Base-by-base conservation (phyloP, 495 filamentous ascomycete species). In the Penicillium angulare region DNA sequence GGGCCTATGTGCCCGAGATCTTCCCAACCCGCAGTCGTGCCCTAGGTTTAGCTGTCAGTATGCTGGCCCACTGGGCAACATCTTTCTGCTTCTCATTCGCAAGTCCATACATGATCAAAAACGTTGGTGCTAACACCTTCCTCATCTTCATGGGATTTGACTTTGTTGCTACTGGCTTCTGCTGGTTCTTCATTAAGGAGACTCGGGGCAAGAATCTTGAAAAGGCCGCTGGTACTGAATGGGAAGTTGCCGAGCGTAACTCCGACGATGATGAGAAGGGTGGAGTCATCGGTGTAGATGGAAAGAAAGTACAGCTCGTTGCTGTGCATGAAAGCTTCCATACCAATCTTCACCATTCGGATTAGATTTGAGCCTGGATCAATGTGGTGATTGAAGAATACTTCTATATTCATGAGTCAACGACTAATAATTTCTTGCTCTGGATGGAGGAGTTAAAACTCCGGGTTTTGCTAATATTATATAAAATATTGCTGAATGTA, bases 31-130 rank as follows among this genome's bases (percentile, higher is more conserved):
- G 57, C 29, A 62, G 62, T 34, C 55, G 63, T 20, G 61, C 63
- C 9, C 50, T 64, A 1, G 63, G 63, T 2, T 27, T 64, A 35
- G 61, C 55, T 39, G 42, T 64, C 32, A 64, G 57, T 36, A 64
- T 64, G 58, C 49, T 64, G 22, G 61, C 61, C 15, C 58, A 61
- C 20, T 64, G 58, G 58, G 61, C 61, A 33, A 58, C 61, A 10
- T 64, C 58, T 9, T 64, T 64, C 52, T 64, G 61, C 41, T 64
- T 64, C 49, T 59, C 58, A 6, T 64, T 64, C 34, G 50, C 61
- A 21, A 61, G 61, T 47, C 61, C 55, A 10, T 64, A 64, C 29
- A 62, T 64, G 61, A 62, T 64, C 35, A 18, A 49, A 2, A 59
- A 61, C 18, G 51, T 64, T 2, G 57, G 61, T 20, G 61, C 55